These are phyloP conservation scores for Neocucurbitaria cava DNA, from an alignment of 2,329 filamentous ascomycete genomes.

Conservation along the genomic window DNA sequence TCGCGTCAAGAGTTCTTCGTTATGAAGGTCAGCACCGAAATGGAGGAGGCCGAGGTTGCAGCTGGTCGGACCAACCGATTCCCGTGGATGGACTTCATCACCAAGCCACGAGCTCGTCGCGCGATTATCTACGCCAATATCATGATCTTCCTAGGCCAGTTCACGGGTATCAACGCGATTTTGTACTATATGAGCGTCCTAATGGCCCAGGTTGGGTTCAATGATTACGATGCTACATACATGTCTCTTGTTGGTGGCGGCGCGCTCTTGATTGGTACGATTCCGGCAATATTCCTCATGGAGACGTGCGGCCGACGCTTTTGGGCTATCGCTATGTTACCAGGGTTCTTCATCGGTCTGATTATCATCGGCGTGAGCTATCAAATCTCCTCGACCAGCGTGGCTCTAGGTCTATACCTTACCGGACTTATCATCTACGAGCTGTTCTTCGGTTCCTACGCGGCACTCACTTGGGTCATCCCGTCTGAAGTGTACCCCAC, in stretches of 20 bases:
- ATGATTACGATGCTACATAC: slow-evolving; percentile 68
- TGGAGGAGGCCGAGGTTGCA: slow-evolving; percentile 59
- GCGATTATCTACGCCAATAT: slow-evolving; percentile 71
- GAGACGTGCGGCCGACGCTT: slow-evolving; percentile 75
- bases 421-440: slow-evolving; percentile 64
- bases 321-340: slow-evolving; percentile 76
- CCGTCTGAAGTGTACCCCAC: slow-evolving; percentile 76
- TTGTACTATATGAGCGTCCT: slow-evolving; percentile 76
- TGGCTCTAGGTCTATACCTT: slow-evolving; percentile 67
- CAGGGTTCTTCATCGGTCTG: slow-evolving; percentile 74
- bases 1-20: slow-evolving; percentile 73
- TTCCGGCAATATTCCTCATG: slow-evolving; percentile 74
- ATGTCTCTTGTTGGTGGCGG: slow-evolving; percentile 76
- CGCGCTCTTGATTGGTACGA: slow-evolving; percentile 70
- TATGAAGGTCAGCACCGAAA: slow-evolving; percentile 70
- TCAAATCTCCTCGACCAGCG: slow-evolving; percentile 58
- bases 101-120: slow-evolving; percentile 65
- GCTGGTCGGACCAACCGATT: slow-evolving; percentile 64
- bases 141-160: slow-evolving; percentile 76
- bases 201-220: slow-evolving; percentile 73
- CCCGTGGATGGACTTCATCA: slow-evolving; percentile 78
- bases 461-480: slow-evolving; percentile 45
- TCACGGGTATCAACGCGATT: slow-evolving; percentile 74
- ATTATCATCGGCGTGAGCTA: slow-evolving; percentile 71
- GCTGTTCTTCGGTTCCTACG: slow-evolving; percentile 48